Conservation (phyloP, 139 green algal genomes). For the Micractinium sp. region DNA sequence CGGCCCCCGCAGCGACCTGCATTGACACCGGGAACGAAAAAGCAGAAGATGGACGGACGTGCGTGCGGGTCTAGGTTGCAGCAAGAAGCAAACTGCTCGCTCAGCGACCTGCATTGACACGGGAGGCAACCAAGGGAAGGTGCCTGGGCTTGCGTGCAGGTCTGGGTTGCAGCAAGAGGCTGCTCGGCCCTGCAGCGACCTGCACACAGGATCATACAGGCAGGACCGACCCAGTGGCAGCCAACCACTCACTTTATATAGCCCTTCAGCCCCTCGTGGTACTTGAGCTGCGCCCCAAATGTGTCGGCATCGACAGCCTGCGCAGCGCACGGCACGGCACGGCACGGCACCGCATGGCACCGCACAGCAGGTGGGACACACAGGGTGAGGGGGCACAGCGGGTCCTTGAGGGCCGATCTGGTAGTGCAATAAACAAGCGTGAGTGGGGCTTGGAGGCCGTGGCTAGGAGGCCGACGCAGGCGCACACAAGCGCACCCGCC, state of each 20-base stretch:
- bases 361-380: background rate
- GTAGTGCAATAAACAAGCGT: background rate
- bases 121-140: too few species aligned
- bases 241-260: conserved; percentile 10
- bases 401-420: too few species aligned
- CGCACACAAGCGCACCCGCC: too few species aligned
- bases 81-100: background rate
- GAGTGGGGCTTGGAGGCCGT: background rate
- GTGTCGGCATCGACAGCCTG: background rate
- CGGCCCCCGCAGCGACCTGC: background rate
- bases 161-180: too few species aligned
- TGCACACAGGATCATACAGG: background rate
- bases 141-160: too few species aligned
- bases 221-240: too few species aligned
- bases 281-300: conserved; percentile 12
- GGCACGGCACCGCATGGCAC: background rate
- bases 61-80: background rate
- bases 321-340: background rate
- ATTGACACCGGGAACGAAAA: background rate
- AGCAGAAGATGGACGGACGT: background rate
- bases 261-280: conserved; percentile 21
- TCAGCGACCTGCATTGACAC: background rate
- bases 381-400: background rate
- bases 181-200: background rate
- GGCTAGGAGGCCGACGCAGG: too few species aligned